Percentiles rank a stretch among this genome's conserved stretches.
Conservation (phyloP, 2,329 filamentous ascomycete species). For the Aspergillus intermedius region DNA sequence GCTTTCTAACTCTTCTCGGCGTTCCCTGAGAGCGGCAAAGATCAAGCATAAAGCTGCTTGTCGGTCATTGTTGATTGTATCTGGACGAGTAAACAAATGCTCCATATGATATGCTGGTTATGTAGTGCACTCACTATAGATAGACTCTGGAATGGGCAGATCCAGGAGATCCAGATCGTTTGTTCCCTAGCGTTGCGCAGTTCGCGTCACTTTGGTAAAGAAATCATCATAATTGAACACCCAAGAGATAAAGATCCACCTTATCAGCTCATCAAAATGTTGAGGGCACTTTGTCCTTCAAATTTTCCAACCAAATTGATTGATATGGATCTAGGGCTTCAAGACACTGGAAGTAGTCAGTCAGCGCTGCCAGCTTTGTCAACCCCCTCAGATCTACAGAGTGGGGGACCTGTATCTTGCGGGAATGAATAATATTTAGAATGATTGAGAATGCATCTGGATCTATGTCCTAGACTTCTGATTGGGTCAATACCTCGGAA, state of each 20-base stretch:
- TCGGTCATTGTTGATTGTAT: not conserved
- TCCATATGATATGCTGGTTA: too few relatives aligned
- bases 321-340: not conserved
- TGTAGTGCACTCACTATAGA: not conserved
- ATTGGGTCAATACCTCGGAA: not conserved
- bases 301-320: not conserved
- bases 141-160: not conserved
- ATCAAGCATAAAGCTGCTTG: not conserved
- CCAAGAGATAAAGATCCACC: not conserved
- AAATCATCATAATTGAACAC: not conserved
- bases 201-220: not conserved
- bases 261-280: not conserved
- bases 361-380: not conserved
- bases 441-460: not conserved
- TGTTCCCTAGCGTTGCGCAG: not conserved
- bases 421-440: slow-evolving; percentile 1
- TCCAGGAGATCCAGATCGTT: not conserved
- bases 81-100: not conserved
- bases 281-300: not conserved
- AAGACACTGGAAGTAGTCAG: slow-evolving; percentile 4
- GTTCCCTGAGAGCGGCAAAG: not conserved
- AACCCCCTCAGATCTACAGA: not conserved
- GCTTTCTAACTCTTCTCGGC: not conserved
- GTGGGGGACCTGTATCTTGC: not conserved
- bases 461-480: not conserved